Base-by-base conservation (phyloP, 495 filamentous ascomycete genomes). In the Lepraria neglecta region DNA sequence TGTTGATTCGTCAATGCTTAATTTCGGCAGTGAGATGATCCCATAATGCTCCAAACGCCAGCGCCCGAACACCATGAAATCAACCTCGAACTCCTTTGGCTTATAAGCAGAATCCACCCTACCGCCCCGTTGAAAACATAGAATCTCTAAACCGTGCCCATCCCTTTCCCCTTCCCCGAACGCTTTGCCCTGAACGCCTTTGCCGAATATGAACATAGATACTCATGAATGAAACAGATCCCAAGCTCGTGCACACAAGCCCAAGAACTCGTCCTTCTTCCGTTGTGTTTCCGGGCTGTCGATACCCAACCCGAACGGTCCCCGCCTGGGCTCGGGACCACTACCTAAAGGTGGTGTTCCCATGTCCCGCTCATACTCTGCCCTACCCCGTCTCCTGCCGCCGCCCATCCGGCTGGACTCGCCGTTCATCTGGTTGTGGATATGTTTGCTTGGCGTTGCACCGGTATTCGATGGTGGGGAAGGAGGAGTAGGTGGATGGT, bases 161-260 rank as follows among this genome's bases (percentile, higher is more conserved):
- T 52, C 31, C 48, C n/a, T 31, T n/a, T 52, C n/a, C 48, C 27
- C 31, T 31, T 31, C 15, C 31, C 14, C 48, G 7, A 30, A 9
- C 28, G 21, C 15, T 12, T 3, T 52, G 14, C 53, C n/a, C 19
- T 56, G 53, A 40, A 56, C 53, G 53, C 53, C 53, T 4, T 27
- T 52, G 21, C 40, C 47, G 28, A 33, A 30, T 42, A 28, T 42
- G 33, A 15, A 52, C 47, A 64, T 38, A 57, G 59, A 35, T 53
- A 45, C 56, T 86, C 77, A 98, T 54, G 91, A 96, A 77, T 97
- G 94, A 71, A 98, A 95, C 56, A 98, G 70, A 76, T 98, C 94
- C 94, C 94, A 98, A 28, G 92, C 92, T 68, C 90, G 78, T 55
- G 87, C 84, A 69, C 94, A 98, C 46, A 97, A 74, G 51, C 80